A percentile compares a stretch with the other conserved stretches of the same genome.
These are phyloP conservation scores for Talaromyces sp. DNA, from an alignment of 2,329 filamentous ascomycete species.

Conservation along the genomic window DNA sequence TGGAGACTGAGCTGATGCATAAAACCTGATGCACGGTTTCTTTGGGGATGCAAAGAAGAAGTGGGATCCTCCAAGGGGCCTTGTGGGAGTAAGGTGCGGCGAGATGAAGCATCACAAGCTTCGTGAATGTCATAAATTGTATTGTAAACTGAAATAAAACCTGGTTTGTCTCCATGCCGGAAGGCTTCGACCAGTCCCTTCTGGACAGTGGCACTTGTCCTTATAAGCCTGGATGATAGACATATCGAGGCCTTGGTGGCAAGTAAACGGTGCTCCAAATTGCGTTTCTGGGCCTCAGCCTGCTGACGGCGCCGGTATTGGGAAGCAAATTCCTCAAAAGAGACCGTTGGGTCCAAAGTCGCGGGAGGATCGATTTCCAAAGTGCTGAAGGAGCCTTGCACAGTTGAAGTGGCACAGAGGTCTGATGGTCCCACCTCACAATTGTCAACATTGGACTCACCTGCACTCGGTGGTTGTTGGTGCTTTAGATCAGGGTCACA, in stretches of 20 bases:
- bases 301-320: slow-evolving; percentile 37
- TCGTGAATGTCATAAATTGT: slow-evolving; percentile 40
- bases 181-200: slow-evolving; percentile 41
- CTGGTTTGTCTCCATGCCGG: slow-evolving; percentile 40
- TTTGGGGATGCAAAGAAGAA: slow-evolving; percentile 31
- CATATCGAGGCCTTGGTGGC: slow-evolving; percentile 38
- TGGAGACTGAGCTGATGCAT: slow-evolving; percentile 65
- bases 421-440: slow-evolving; percentile 1
- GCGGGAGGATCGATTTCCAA: slow-evolving; percentile 14
- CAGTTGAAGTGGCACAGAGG: neutral
- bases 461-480: slow-evolving; percentile 20
- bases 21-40: slow-evolving; percentile 31
- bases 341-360: slow-evolving; percentile 19
- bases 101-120: slow-evolving; percentile 30
- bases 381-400: neutral
- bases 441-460: slow-evolving; percentile 26
- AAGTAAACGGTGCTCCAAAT: slow-evolving; percentile 33
- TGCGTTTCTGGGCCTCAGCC: slow-evolving; percentile 35
- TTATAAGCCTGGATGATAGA: slow-evolving; percentile 36
- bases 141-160: slow-evolving; percentile 40
- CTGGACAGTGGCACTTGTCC: slow-evolving; percentile 36
- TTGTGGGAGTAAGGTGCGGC: slow-evolving; percentile 28
- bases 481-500: slow-evolving; percentile 11
- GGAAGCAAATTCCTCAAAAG: slow-evolving; percentile 40
- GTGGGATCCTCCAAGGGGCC: slow-evolving; percentile 24